Conservation (phyloP, 495 filamentous ascomycete species). For the Recurvomyces mirabilis region DNA sequence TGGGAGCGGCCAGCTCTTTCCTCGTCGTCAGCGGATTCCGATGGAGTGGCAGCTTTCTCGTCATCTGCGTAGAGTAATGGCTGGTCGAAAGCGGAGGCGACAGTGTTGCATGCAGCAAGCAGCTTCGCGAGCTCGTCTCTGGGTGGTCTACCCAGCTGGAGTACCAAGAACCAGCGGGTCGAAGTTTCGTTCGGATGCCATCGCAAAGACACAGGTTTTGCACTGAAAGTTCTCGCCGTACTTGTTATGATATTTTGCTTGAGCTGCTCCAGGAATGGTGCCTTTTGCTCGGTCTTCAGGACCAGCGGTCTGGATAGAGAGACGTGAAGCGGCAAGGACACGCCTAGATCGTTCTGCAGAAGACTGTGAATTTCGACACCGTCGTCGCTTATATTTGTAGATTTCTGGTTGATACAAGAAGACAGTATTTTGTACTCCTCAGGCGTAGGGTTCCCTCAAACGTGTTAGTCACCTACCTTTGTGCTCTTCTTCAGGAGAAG, state of each 20-base stretch:
- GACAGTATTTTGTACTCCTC: slow-evolving; percentile 10
- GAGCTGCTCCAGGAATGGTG: slow-evolving; percentile 45
- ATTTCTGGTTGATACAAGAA: too few species aligned
- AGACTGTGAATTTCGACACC: slow-evolving; percentile 40
- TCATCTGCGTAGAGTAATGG: slow-evolving; percentile 52
- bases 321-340: slow-evolving; percentile 76
- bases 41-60: background rate
- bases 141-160: slow-evolving; percentile 42
- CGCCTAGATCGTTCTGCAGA: slow-evolving; percentile 62
- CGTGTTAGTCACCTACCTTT: slow-evolving; percentile 4
- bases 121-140: slow-evolving; percentile 52
- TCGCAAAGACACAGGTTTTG: slow-evolving; percentile 37
- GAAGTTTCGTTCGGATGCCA: slow-evolving; percentile 67
- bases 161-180: slow-evolving; percentile 77
- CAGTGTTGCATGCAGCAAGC: slow-evolving; percentile 52
- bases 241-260: slow-evolving; percentile 31
- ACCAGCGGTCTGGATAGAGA: slow-evolving; percentile 69
- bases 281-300: slow-evolving; percentile 53
- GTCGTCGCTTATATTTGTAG: too few species aligned
- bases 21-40: background rate
- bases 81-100: slow-evolving; percentile 49
- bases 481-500: background rate
- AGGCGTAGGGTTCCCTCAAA: slow-evolving; percentile 12
- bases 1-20: background rate
- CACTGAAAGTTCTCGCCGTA: slow-evolving; percentile 37